Percentiles rank a stretch among this genome's conserved stretches.
phyloP scores from a whole-genome alignment of 2,329 filamentous ascomycete genomes.

The Fusarium humuli region DNA sequence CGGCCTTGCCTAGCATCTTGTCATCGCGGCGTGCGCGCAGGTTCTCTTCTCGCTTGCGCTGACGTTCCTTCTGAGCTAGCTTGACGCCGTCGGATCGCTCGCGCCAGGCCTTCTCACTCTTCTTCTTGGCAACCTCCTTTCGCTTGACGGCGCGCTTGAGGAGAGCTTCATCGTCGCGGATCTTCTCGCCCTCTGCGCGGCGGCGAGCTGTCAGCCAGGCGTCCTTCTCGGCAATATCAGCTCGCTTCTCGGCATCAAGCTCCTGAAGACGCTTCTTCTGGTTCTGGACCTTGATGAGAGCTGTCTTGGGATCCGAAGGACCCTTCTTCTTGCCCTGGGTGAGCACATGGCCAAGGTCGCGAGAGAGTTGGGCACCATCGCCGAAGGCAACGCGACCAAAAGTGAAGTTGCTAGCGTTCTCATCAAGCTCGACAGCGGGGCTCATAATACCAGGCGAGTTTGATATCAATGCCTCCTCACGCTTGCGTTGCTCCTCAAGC shows the following conservation, averaged over 20 bases:
- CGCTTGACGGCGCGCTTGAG: conserved; percentile 96
- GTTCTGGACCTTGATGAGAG: conserved; percentile 86
- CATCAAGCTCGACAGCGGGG: conserved; percentile 63
- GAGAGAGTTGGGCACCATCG: conserved; percentile 84
- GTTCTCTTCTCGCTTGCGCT: conserved; percentile 86
- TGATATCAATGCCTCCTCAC: conserved; percentile 72
- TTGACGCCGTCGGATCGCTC: conserved; percentile 78
- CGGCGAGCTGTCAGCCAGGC: conserved; percentile 92
- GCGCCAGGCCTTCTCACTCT: conserved; percentile 90
- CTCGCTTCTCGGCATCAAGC: conserved; percentile 83
- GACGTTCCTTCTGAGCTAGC: conserved; percentile 80
- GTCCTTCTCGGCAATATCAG: conserved; percentile 92
- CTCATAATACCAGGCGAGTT: conserved; percentile 71
- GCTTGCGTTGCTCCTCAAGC: conserved; percentile 78
- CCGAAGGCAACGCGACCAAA: conserved; percentile 93
- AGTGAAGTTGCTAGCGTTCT: conserved; percentile 76
- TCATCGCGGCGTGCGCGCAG: conserved; percentile 79
- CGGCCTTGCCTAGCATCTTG: conserved; percentile 70
- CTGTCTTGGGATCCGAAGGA: conserved; percentile 84
- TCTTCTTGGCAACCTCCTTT: conserved; percentile 89
- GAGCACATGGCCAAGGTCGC: conserved; percentile 73
- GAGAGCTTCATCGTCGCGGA: conserved; percentile 85
- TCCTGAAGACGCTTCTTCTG: conserved; percentile 83
- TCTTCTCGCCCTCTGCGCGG: conserved; percentile 87
- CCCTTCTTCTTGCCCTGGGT: conserved; percentile 75